Evolutionary conservation across 176 grass and related monocot genomes (phyloP).

Genomic region (Avena atlantica): DNA sequence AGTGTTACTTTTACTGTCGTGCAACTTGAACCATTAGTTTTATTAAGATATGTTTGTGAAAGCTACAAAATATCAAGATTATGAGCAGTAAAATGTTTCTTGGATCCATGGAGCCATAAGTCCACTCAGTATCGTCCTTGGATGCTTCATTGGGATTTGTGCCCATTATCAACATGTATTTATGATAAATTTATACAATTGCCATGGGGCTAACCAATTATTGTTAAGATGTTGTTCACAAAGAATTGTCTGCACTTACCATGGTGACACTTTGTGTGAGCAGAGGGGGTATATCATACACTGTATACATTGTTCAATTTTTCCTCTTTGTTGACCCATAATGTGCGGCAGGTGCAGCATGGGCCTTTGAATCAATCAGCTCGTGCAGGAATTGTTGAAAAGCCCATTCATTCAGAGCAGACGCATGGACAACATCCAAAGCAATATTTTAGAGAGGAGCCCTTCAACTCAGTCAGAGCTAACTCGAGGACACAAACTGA

Average conservation of each 20-base stretch:
- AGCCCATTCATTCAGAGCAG: conserved; percentile 18
- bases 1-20: conserved; percentile 5
- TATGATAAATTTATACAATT: conserved; percentile 14
- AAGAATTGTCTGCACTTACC: neutral
- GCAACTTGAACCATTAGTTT: neutral
- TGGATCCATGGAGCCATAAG: neutral
- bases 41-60: neutral
- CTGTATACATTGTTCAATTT: conserved; percentile 38
- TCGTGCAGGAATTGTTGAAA: conserved; percentile 40
- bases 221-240: conserved; percentile 22
- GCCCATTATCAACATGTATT: neutral
- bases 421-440: conserved; percentile 16
- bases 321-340: neutral
- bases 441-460: conserved; percentile 41
- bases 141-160: neutral
- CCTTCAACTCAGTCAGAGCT: conserved; percentile 45
- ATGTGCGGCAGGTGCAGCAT: conserved; percentile 33
- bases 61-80: neutral
- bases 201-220: neutral
- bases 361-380: conserved; percentile 37
- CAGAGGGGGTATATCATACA: conserved; percentile 16
- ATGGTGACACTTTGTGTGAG: conserved; percentile 32
- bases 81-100: neutral
- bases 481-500: conserved; percentile 23
- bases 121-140: neutral